Evolutionary conservation across 176 grass and related monocot genomes (phyloP).

Genomic region (Metroxylon sagu): DNA sequence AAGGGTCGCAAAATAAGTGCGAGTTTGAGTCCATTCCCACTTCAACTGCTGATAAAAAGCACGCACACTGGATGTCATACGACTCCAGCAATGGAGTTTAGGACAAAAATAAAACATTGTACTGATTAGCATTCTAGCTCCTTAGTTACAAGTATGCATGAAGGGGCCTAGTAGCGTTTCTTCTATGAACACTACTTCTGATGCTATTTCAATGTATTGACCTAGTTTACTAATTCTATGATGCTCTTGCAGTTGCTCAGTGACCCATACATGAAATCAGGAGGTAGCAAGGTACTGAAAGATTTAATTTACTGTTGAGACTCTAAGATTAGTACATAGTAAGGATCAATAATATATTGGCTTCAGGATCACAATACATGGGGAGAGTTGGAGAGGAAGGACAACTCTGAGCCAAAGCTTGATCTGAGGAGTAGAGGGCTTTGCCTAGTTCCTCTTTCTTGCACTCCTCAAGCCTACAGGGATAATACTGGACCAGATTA

Average conservation of each 20-base stretch:
- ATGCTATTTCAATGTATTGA: constrained; percentile 8
- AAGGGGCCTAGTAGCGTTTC: too few species aligned
- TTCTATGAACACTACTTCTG: constrained; percentile 1
- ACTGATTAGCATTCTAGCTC: too few species aligned
- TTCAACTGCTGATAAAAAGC: too few species aligned
- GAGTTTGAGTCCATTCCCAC: too few species aligned
- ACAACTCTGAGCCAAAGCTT: constrained; percentile 41
- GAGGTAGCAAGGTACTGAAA: constrained; percentile 42
- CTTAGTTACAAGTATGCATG: too few species aligned
- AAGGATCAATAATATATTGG: neutral
- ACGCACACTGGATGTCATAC: too few species aligned
- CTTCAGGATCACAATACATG: constrained; percentile 45
- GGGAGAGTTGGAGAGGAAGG: constrained; percentile 39
- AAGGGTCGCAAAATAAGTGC: too few species aligned
- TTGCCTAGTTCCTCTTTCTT: constrained; percentile 82
- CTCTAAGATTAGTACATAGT: neutral
- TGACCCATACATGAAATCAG: constrained; percentile 75
- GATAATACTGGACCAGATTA: constrained; percentile 65
- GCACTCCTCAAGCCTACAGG: constrained; percentile 46
- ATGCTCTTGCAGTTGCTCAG: constrained; percentile 59
- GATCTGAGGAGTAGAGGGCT: constrained; percentile 76
- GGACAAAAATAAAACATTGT: too few species aligned
- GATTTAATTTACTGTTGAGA: neutral
- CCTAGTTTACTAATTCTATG: constrained; percentile 13
- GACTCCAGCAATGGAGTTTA: too few species aligned